These are phyloP conservation scores for Passalora sequoiae DNA, from an alignment of 2,329 filamentous ascomycete genomes.

Conservation along the genomic window DNA sequence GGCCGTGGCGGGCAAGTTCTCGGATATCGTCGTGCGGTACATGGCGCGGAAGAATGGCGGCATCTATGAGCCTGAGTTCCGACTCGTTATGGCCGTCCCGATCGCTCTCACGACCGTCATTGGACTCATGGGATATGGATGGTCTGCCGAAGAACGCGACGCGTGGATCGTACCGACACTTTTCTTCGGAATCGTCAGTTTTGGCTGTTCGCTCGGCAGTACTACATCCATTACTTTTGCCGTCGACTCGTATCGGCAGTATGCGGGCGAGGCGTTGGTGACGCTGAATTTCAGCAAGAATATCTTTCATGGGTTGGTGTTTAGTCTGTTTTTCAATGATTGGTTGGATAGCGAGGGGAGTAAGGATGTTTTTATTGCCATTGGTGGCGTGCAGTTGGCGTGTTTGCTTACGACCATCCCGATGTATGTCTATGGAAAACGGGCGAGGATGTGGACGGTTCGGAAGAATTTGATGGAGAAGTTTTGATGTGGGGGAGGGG, in stretches of 20 bases:
- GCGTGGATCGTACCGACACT: conserved; percentile 87
- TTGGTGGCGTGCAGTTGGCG: conserved; percentile 80
- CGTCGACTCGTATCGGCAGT: conserved; percentile 87
- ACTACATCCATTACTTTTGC: conserved; percentile 92
- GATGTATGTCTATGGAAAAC: conserved; percentile 91
- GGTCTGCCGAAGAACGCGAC: conserved; percentile 71
- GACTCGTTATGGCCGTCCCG: conserved; percentile 79
- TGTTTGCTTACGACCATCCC: conserved; percentile 72
- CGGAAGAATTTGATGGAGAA: conserved; percentile 81
- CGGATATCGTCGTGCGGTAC: conserved; percentile 73
- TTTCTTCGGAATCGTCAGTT: conserved; percentile 88
- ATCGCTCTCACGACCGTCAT: conserved; percentile 72
- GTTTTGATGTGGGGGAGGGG: too few relatives aligned
- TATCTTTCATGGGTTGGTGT: conserved; percentile 82
- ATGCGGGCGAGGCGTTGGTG: conserved; percentile 88
- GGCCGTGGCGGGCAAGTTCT: conserved; percentile 80
- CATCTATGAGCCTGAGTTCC: conserved; percentile 90
- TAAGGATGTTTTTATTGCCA: conserved; percentile 71
- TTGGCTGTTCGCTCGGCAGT: conserved; percentile 83
- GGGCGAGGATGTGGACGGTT: conserved; percentile 90
- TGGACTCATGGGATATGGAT: conserved; percentile 94
- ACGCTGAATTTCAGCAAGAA: conserved; percentile 96
- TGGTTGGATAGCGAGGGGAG: conserved; percentile 75
- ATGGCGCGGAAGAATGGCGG: conserved; percentile 87
- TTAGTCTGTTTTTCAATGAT: conserved; percentile 77